phyloP scores from a whole-genome alignment of 2,329 filamentous ascomycete genomes.

The Colletotrichum spaethianum region DNA sequence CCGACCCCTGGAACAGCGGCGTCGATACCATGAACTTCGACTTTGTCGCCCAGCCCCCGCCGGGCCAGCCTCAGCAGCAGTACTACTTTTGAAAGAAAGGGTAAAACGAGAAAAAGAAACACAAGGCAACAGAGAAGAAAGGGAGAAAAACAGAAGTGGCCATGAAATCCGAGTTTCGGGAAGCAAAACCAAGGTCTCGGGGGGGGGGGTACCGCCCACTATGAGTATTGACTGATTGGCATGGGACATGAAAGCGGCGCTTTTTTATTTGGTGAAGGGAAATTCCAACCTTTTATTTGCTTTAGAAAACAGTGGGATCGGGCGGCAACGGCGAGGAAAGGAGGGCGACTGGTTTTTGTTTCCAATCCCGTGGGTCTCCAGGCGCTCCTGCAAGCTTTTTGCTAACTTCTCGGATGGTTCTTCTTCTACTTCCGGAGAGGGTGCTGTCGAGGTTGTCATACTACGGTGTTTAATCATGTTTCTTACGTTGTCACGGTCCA shows the following conservation, averaged over 20 bases:
- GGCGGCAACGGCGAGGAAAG: background rate
- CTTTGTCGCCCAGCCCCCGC: conserved; percentile 71
- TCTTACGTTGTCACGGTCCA: background rate
- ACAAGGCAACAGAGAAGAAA: background rate
- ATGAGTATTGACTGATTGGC: background rate
- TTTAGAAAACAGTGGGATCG: background rate
- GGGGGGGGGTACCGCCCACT: background rate
- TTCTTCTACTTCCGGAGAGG: background rate
- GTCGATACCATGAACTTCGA: conserved; percentile 73
- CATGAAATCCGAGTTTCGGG: background rate
- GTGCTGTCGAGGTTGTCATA: background rate
- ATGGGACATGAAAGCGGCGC: conserved; percentile 18
- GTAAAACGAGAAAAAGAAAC: background rate
- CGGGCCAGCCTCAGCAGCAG: conserved; percentile 69
- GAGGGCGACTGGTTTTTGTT: background rate
- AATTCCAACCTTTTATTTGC: background rate
- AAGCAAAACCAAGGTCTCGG: background rate
- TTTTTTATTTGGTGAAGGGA: background rate
- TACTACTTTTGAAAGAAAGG: conserved; percentile 65
- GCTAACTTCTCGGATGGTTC: background rate
- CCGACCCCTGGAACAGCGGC: conserved; percentile 70
- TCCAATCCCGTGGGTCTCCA: background rate
- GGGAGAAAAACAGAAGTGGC: too few relatives aligned
- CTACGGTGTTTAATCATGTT: background rate
- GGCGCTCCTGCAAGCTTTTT: background rate